Evolutionary conservation across 768 basidiomycete genomes (phyloP), one percentile per base, ranked within the genome.

Genomic region (Xerocomellus intermedius): DNA sequence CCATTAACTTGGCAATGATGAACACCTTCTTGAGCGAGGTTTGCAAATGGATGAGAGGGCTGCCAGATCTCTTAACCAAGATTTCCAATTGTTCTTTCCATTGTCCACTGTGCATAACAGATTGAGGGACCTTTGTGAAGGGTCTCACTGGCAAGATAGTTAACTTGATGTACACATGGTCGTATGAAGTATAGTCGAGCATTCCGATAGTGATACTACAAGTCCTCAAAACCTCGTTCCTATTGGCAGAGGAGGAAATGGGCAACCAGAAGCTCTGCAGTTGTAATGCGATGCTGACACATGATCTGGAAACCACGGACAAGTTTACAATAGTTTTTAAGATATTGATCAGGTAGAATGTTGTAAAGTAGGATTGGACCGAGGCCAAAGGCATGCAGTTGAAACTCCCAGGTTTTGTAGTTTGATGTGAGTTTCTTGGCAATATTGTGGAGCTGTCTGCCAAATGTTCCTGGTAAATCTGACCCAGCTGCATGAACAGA

Each of bases 331-430:
- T 21, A 41, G 21, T 41, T 41, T 4, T 6, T 6, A 47, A 55
- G 67, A n/a, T 64, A 55, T 56, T 62, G 1, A 5, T 28, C 1
- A 7, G 26, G 26, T 5, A 66, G 54, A 5, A 65, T 32, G 1
- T 50, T 44, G 12, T 56, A 50, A 0, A 69, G 52, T 0, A 69
- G 53, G 0, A 50, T 63, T 0, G 62, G 69, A 0, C 50, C 55
- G 3, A 68, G 57, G 9, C 56, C 50, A 26, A 54, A 67, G 0
- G 61, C 42, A 17, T 61, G 64, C 1, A 56, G 50, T 3, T 57
- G 46, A 17, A 36, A 65, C 43, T 69, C 67, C 54, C 61, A 62
- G 0, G 66, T 61, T 35, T 67, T 69, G 42, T 69, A 69, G 8
- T 56, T 58, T 33, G 42, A 59, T 42, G 58, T 50, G 36, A 69